A percentile compares a stretch with the other conserved stretches of the same genome.
phyloP scores from a whole-genome alignment of 192 early-diverging fungal genomes.

The Coemansia sp. region DNA sequence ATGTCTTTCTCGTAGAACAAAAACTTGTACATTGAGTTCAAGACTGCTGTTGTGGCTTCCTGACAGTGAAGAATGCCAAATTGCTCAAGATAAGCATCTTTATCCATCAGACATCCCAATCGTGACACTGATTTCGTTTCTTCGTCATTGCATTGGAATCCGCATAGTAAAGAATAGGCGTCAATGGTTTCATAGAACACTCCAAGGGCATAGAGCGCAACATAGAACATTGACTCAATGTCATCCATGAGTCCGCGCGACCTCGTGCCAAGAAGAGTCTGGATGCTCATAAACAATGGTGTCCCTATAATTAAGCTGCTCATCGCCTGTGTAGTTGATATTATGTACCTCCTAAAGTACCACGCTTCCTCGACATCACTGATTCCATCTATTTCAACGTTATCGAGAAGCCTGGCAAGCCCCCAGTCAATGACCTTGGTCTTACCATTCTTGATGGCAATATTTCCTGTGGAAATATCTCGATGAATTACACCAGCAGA shows the following conservation, averaged over 20 bases:
- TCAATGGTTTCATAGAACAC: not conserved
- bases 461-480: conserved; percentile 15
- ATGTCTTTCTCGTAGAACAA: too few relatives aligned
- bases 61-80: too few relatives aligned
- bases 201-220: conserved; percentile 2
- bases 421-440: conserved; percentile 21
- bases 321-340: not conserved
- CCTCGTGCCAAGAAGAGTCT: not conserved
- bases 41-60: too few relatives aligned
- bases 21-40: too few relatives aligned
- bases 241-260: conserved; percentile 10
- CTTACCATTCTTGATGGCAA: not conserved
- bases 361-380: not conserved
- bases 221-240: conserved; percentile 20
- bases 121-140: too few relatives aligned
- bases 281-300: conserved; percentile 3
- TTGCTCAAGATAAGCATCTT: too few relatives aligned
- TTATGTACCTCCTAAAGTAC: not conserved
- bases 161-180: too few relatives aligned
- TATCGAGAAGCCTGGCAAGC: not conserved
- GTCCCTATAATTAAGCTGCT: not conserved
- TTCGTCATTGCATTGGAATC: too few relatives aligned
- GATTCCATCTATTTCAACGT: not conserved
- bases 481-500: conserved; percentile 4
- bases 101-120: too few relatives aligned